Base-by-base conservation (phyloP, 2,329 filamentous ascomycete genomes). In the Scytalidium lignicola region DNA sequence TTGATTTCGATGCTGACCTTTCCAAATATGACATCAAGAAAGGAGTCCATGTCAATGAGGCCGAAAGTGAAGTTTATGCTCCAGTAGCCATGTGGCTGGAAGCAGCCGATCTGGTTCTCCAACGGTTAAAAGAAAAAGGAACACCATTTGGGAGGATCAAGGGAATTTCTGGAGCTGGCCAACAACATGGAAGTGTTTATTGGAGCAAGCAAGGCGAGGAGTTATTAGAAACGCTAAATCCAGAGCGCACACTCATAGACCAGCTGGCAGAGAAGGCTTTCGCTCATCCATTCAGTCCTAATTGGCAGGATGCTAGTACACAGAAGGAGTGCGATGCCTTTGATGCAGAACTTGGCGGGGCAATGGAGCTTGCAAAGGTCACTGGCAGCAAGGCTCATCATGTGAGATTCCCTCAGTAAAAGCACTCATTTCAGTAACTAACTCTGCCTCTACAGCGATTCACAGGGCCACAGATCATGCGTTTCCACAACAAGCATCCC, bases 261-360 rank as follows among this genome's bases (percentile, higher is more conserved):
- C 90, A 95, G 70, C 73, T 97, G 21, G 69, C 67, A 50, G 61
- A 67, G 21, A 71, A 73, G 9, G 87, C 86, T 0, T 88, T 97
- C 63, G 87, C 90, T 15, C 86, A 95, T 66, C 84, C 87, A 3
- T 91, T 84, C 70, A 90, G 89, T 56, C 93, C 93, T 7, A 99
- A 97, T 67, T 99, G 93, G 93, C 93, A 97, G 71, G 93, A 99
- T 67, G 86, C 91, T 53, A 96, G 90, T 70, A 97, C 93, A 2
- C 90, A 96, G 71, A 76, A 76, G 57, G 88, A 99, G 70, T 96
- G 91, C 65, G 90, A 96, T 65, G 76, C 80, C 55, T 97, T 97
- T 63, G 91, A 97, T 66, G 77, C 73, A 4, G 73, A 75, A 47
- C 71, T 96, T 7, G 88, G 87, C 1, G 74, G 74, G 6, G 74